These are phyloP conservation scores for Penicillium verhagenii DNA, from an alignment of 495 filamentous ascomycete genomes.

Conservation along the genomic window DNA sequence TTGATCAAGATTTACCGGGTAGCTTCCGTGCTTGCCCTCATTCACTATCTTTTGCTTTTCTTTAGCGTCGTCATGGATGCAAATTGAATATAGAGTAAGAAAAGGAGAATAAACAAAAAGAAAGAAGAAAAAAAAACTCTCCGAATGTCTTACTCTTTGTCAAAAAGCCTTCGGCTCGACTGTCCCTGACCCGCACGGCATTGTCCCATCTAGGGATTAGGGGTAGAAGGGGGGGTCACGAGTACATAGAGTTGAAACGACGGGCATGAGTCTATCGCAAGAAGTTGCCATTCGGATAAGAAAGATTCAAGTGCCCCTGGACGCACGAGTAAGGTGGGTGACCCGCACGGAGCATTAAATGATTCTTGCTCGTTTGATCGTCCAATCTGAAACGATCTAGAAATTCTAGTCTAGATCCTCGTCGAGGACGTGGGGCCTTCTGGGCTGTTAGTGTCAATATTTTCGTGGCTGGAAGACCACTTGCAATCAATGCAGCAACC, in stretches of 20 bases:
- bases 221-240: background rate
- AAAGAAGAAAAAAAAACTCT: background rate
- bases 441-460: background rate
- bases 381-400: conserved; percentile 42
- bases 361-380: conserved; percentile 36
- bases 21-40: background rate
- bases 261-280: background rate
- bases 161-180: background rate
- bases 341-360: conserved; percentile 15
- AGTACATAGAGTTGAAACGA: background rate
- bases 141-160: background rate
- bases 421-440: background rate
- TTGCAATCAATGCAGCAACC: conserved; percentile 13
- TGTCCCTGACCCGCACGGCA: background rate
- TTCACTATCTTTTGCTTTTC: background rate
- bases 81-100: too few species aligned
- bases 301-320: conserved; percentile 14
- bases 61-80: background rate
- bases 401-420: conserved; percentile 23
- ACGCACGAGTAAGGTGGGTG: background rate
- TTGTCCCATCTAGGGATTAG: conserved; percentile 3
- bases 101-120: too few species aligned
- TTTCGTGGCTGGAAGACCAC: conserved; percentile 11
- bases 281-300: conserved; percentile 12
- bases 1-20: conserved; percentile 1